A percentile compares a stretch with the other conserved stretches of the same genome.
These are phyloP conservation scores for Acanthamoeba triangularis DNA, from an alignment of 208 protist genomes.

Conservation along the genomic window DNA sequence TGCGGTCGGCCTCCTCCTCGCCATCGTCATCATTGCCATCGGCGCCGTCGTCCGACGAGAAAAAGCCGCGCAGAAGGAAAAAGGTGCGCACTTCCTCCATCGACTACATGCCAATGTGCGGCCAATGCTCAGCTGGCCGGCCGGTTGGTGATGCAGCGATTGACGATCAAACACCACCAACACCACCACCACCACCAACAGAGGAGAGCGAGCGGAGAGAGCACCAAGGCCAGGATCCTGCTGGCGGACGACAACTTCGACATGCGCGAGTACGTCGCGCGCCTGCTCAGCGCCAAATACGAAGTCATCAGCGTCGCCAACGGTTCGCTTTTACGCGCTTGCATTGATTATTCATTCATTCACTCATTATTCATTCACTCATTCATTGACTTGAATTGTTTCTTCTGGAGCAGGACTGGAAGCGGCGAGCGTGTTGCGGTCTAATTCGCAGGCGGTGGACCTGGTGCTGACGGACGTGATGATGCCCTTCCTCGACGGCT, in stretches of 20 bases:
- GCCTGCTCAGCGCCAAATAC: slow-evolving; percentile 28
- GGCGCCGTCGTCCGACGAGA: neutral
- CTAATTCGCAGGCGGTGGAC: neutral
- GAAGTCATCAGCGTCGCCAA: slow-evolving; percentile 38
- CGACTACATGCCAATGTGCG: no score
- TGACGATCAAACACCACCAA: neutral
- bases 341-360: no score
- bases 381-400: no score
- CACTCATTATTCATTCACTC: neutral
- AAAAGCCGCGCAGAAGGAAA: neutral
- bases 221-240: neutral
- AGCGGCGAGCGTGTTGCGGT: neutral
- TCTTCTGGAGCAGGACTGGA: slow-evolving; percentile 21
- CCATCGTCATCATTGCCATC: neutral
- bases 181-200: no score
- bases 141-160: neutral
- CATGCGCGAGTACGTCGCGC: slow-evolving; percentile 72
- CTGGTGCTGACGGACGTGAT: slow-evolving; percentile 79
- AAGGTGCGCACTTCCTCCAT: no score
- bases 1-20: neutral
- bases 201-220: neutral
- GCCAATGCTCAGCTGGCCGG: neutral
- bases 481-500: slow-evolving; percentile 81
- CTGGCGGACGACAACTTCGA: slow-evolving; percentile 77
- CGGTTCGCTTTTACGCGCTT: neutral